Conservation (phyloP, 148 eudicot species). For the Rhododendron griersonianum region DNA sequence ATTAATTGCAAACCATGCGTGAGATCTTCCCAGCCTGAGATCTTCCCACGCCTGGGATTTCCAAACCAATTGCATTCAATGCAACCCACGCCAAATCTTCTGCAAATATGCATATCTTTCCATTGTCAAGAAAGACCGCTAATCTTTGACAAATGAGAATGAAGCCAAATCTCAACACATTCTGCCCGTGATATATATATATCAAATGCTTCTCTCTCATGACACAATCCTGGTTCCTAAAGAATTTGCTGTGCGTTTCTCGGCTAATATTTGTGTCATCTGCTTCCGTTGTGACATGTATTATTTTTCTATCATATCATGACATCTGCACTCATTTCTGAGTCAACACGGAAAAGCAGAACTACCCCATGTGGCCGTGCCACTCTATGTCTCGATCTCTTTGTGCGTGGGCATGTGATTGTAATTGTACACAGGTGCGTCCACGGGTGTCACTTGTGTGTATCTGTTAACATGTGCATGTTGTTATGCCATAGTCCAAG, state of each 20-base stretch:
- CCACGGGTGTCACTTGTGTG: background rate
- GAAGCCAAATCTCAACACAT: too few relatives aligned
- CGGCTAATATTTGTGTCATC: background rate
- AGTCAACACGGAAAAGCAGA: background rate
- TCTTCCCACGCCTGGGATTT: too few relatives aligned
- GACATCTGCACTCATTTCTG: background rate
- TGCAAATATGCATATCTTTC: too few relatives aligned
- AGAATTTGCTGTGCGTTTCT: slow-evolving; percentile 81
- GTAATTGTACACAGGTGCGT: background rate
- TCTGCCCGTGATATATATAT: slow-evolving; percentile 88
- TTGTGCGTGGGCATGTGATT: background rate
- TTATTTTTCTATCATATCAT: background rate
- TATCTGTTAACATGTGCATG: background rate
- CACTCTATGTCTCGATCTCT: background rate
- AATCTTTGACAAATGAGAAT: too few relatives aligned
- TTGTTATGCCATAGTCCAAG: background rate
- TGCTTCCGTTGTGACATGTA: background rate
- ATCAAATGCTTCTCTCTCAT: slow-evolving; percentile 89
- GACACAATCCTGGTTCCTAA: slow-evolving; percentile 61
- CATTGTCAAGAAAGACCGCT: too few relatives aligned
- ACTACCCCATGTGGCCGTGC: background rate
- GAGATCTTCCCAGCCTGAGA: too few relatives aligned
- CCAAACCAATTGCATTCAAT: too few relatives aligned
- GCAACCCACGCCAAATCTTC: too few relatives aligned
- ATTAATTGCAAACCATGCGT: too few relatives aligned